phyloP scores from a whole-genome alignment of 2,329 filamentous ascomycete species.

The Diaporthe vaccinii region DNA sequence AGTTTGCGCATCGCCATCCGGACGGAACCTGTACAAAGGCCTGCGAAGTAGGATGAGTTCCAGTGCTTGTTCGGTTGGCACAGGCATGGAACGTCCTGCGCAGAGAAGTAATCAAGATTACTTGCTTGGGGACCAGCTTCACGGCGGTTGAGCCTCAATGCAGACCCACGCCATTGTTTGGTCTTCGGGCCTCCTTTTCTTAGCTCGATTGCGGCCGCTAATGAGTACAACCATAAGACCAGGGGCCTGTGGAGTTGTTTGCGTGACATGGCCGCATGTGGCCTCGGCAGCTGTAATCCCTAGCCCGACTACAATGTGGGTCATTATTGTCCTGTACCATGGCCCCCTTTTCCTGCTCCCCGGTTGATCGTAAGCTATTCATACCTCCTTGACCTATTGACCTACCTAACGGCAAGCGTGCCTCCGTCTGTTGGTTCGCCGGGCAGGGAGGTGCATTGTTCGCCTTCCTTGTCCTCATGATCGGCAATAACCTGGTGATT shows the following conservation, averaged over 20 bases:
- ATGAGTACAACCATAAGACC: neutral
- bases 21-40: neutral
- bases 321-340: neutral
- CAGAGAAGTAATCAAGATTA: neutral
- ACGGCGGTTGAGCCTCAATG: neutral
- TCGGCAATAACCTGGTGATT: neutral
- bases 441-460: neutral
- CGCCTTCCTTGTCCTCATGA: neutral
- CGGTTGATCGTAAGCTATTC: neutral
- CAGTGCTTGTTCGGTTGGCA: neutral
- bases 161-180: neutral
- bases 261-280: neutral
- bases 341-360: neutral
- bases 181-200: neutral
- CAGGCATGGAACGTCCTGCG: neutral
- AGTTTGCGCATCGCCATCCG: neutral
- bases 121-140: neutral
- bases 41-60: neutral
- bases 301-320: constrained; percentile 14
- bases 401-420: neutral
- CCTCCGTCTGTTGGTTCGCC: neutral
- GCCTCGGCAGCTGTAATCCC: constrained; percentile 17
- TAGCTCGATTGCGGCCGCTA: neutral
- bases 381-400: neutral
- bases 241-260: neutral